Percentiles rank a stretch among this genome's conserved stretches.
phyloP scores from a whole-genome alignment of 1,139 yeast genomes.

The Debaryomyces fabryi region DNA sequence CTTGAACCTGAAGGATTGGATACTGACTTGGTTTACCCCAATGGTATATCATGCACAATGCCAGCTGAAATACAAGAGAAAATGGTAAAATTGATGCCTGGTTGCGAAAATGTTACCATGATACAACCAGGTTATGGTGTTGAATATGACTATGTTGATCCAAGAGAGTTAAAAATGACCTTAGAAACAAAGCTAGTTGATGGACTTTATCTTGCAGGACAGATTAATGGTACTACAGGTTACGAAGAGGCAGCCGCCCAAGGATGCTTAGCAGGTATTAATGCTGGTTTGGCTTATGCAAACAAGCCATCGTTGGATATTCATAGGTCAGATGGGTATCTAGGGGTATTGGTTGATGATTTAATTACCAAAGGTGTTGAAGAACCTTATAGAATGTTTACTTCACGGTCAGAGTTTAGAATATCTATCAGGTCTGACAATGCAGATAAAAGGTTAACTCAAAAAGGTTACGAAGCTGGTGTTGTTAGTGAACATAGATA shows the following conservation, averaged over 20 bases:
- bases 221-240: constrained; percentile 98
- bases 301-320: constrained; percentile 54
- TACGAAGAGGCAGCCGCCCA: constrained; percentile 99
- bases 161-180: constrained; percentile 77
- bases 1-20: constrained; percentile 94
- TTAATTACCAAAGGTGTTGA: constrained; percentile 93
- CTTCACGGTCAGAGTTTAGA: constrained; percentile 92
- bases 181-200: constrained; percentile 79
- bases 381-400: constrained; percentile 98
- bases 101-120: constrained; percentile 86
- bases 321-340: constrained; percentile 80
- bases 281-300: constrained; percentile 66
- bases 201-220: constrained; percentile 92
- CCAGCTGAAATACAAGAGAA: constrained; percentile 87
- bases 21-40: constrained; percentile 86
- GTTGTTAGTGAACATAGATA: constrained; percentile 68
- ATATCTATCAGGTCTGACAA: constrained; percentile 89
- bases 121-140: constrained; percentile 97
- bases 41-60: constrained; percentile 95
- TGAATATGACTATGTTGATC: constrained; percentile 95
- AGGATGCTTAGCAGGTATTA: constrained; percentile 93
- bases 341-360: constrained; percentile 93
- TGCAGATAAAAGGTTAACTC: constrained; percentile 85
- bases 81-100: constrained; percentile 78
- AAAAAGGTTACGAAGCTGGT: constrained; percentile 66